Conservation (phyloP, 176 grass and related monocot genomes). For the Puya raimondii region DNA sequence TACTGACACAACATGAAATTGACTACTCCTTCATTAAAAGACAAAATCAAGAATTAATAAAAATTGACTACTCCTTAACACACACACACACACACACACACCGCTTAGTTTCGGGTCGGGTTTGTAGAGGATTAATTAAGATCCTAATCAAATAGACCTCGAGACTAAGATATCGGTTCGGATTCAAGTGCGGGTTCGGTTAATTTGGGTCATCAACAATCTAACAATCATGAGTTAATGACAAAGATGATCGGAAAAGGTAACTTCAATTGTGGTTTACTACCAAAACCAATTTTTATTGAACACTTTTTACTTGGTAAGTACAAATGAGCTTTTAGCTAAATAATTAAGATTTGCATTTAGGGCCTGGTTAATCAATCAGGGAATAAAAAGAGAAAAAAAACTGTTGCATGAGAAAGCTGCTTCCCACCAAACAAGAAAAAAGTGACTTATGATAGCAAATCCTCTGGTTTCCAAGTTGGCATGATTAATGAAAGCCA, state of each 20-base stretch:
- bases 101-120: too few species aligned
- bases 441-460: conserved; percentile 14
- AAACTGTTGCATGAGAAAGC: conserved; percentile 16
- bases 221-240: background rate
- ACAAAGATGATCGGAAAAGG: background rate
- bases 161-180: too few species aligned
- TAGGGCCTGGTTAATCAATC: conserved; percentile 3
- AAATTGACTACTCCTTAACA: too few species aligned
- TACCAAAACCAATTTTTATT: background rate
- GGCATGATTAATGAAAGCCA: background rate
- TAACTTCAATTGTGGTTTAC: background rate
- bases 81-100: too few species aligned
- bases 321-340: conserved; percentile 11
- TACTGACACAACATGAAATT: too few species aligned
- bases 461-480: background rate
- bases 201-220: too few species aligned
- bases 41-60: too few species aligned
- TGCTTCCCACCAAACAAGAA: conserved; percentile 24
- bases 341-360: background rate
- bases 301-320: conserved; percentile 7
- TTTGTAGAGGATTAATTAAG: too few species aligned
- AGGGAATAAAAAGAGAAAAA: conserved; percentile 17
- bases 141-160: too few species aligned
- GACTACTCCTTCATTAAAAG: too few species aligned
- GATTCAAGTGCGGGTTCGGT: too few species aligned